Evolutionary conservation across 1,139 yeast species (phyloP), one percentile per base, ranked within the genome.

Genomic region (Nakaseomyces kungkrabaensis): DNA sequence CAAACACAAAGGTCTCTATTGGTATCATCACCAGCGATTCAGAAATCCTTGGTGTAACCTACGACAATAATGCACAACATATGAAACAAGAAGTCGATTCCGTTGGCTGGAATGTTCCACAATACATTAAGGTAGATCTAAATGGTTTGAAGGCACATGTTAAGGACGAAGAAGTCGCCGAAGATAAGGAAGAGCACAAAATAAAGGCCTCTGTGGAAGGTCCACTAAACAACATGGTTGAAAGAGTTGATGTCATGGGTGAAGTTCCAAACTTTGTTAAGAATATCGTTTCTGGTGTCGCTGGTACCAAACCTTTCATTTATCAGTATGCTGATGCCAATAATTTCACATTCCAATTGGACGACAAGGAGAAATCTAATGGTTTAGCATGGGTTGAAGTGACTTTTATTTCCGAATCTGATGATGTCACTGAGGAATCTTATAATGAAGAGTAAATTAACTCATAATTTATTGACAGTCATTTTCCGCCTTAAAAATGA

Each of bases 201-300:
- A 37, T 38, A 11, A 43, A 43, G 26, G 80, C 75, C 41, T 63
- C 64, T 13, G 76, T 82, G 36, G 65, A 63, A 41, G 90, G 89
- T 51, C 71, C 73, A 13, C 74, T 90, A 58, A 67, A 67, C 25
- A 57, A 75, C 48, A 70, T 86, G 59, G 81, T 87, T 49, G 97
- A 88, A 71, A 81, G 97, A 64, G 90, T 92, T 51, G 98, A 92
- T 69, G 97, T 92, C 54, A 89, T 92, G 97, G 89, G 92, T 43
- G 98, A 92, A 72, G 84, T 92, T 54, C 98, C 98, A 43, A 83
- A 79, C 58, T 89, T 92, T 70, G 95, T 92, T 57, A 92, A 92
- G 70, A 85, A 83, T 61, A 86, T 92, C 54, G 97, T 88, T 43
- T 81, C 90, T 56, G 96, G 96, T 53, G 94, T 90, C 51, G 92